Percentiles rank a stretch among this genome's conserved stretches.
phyloP scores from a whole-genome alignment of 2,329 filamentous ascomycete genomes.

The Alternaria dauci region DNA sequence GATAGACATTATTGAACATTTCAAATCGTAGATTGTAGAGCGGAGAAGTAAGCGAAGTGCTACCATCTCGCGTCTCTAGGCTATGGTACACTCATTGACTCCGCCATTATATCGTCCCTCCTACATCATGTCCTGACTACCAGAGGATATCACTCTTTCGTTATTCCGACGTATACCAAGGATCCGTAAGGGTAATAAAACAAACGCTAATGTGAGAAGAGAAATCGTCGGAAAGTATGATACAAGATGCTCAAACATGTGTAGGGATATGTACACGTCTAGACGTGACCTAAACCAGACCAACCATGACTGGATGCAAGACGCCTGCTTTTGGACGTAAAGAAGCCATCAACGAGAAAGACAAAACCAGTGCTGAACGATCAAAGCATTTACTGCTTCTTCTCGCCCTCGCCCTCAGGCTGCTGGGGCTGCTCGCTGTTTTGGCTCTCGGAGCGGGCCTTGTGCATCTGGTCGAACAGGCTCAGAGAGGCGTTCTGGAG shows the following conservation, averaged over 20 bases:
- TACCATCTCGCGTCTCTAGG: slow-evolving; percentile 41
- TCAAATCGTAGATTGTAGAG: slow-evolving; percentile 36
- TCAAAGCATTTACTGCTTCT: slow-evolving; percentile 67
- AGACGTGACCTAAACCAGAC: slow-evolving; percentile 38
- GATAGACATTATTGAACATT: slow-evolving; percentile 12
- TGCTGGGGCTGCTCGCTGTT: slow-evolving; percentile 54
- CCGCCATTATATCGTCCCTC: slow-evolving; percentile 28
- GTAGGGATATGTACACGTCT: slow-evolving; percentile 46
- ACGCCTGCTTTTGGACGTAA: slow-evolving; percentile 49
- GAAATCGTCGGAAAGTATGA: slow-evolving; percentile 46
- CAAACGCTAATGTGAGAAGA: slow-evolving; percentile 40
- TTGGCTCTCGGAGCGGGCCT: slow-evolving; percentile 76
- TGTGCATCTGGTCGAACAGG: slow-evolving; percentile 99
- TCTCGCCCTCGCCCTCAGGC: slow-evolving; percentile 69
- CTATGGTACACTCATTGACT: slow-evolving; percentile 40
- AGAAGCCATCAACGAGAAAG: slow-evolving; percentile 32
- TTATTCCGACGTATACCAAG: slow-evolving; percentile 32
- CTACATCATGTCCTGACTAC: slow-evolving; percentile 29
- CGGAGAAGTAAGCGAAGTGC: slow-evolving; percentile 42
- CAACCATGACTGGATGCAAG: slow-evolving; percentile 47
- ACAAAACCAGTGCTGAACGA: slow-evolving; percentile 28
- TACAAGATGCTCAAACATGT: slow-evolving; percentile 43
- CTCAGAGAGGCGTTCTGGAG: slow-evolving; percentile 94
- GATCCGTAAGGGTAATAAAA: slow-evolving; percentile 41
- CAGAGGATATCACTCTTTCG: slow-evolving; percentile 33